Percentiles rank a stretch among this genome's conserved stretches.
Conservation (phyloP, 768 basidiomycete species). For the Trametopsis cervina region DNA sequence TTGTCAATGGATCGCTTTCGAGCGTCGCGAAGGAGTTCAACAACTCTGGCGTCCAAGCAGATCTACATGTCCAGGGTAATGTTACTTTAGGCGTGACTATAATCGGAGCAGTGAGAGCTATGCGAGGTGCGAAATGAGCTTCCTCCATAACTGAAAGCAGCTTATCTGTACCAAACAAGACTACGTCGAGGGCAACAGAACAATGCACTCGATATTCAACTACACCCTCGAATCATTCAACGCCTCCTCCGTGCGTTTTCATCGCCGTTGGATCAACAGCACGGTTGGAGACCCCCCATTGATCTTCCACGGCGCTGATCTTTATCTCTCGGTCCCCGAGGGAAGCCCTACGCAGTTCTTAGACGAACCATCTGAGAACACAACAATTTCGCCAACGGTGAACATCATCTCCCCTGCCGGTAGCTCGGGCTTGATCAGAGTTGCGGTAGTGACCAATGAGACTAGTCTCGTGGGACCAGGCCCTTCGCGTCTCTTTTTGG, state of each 20-base stretch:
- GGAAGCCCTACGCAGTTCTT: constrained; percentile 25
- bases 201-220: constrained; percentile 37
- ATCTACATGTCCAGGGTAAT: constrained; percentile 27
- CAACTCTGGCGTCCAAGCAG: constrained; percentile 33
- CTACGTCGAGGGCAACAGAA: constrained; percentile 29
- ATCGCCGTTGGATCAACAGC: constrained; percentile 35
- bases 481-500: constrained; percentile 27
- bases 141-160: background rate
- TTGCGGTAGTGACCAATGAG: constrained; percentile 33
- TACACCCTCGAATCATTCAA: constrained; percentile 32
- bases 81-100: constrained; percentile 35
- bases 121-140: constrained; percentile 25
- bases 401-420: constrained; percentile 25
- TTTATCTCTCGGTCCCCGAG: constrained; percentile 22
- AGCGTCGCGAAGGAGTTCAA: constrained; percentile 20
- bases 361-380: constrained; percentile 27
- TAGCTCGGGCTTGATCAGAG: constrained; percentile 18
- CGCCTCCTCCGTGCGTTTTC: constrained; percentile 29
- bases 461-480: constrained; percentile 30
- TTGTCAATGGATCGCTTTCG: constrained; percentile 20
- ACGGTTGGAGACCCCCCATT: constrained; percentile 23
- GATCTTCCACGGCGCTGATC: constrained; percentile 26
- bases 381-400: constrained; percentile 30
- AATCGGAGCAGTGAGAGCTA: constrained; percentile 35
- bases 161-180: constrained; percentile 17